Evolutionary conservation across 148 eudicot genomes (phyloP).

Genomic region (Heliosperma pusillum): DNA sequence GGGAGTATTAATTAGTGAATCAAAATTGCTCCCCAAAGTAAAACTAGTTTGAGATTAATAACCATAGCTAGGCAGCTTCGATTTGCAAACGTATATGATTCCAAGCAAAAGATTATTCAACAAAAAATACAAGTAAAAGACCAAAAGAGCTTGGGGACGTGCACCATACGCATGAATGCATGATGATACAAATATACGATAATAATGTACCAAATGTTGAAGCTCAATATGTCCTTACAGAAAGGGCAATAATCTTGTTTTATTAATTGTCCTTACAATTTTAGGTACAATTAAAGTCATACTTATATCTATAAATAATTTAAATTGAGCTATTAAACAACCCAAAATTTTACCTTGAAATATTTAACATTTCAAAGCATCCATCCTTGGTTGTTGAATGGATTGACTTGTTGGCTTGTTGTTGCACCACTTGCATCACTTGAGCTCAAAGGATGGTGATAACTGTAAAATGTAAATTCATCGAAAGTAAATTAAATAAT

Average conservation of each 20-base stretch:
- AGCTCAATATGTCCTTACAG: background rate
- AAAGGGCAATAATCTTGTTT: background rate
- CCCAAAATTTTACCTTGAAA: background rate
- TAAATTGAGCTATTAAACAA: background rate
- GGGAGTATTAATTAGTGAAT: no score
- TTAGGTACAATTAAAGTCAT: background rate
- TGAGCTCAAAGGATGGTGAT: conserved; percentile 27
- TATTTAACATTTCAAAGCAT: conserved; percentile 48
- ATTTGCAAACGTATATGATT: no score
- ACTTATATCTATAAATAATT: background rate
- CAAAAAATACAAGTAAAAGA: no score
- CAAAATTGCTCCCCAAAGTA: no score
- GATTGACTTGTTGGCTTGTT: conserved; percentile 33
- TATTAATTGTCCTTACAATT: background rate
- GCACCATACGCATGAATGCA: no score
- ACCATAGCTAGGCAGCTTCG: no score
- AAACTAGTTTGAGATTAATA: no score
- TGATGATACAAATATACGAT: no score
- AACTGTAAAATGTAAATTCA: conserved; percentile 23
- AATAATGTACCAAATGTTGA: background rate
- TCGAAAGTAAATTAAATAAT: no score
- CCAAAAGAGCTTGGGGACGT: no score
- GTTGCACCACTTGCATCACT: conserved; percentile 29
- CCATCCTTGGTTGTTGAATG: conserved; percentile 48
- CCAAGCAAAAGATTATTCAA: no score